A percentile compares a stretch with the other conserved stretches of the same genome.
Conservation (phyloP, 2,329 filamentous ascomycete species). For the Aspergillus fumigatus region DNA sequence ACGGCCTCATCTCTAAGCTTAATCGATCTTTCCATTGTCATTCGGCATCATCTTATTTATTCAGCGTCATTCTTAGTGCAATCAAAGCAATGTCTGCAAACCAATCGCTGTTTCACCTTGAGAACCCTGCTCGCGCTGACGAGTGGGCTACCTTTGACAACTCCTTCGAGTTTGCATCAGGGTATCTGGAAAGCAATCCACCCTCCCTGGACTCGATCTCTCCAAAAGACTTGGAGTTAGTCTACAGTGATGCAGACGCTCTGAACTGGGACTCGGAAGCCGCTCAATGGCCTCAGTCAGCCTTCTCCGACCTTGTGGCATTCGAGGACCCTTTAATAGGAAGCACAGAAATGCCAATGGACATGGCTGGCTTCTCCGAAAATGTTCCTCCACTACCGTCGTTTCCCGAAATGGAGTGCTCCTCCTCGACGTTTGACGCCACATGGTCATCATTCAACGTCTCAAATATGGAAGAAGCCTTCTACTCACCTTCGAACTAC, state of each 20-base stretch:
- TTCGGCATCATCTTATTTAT: slow-evolving; percentile 4
- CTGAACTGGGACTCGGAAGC: slow-evolving; percentile 19
- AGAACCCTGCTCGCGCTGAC: slow-evolving; percentile 16
- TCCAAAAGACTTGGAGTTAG: slow-evolving; percentile 24
- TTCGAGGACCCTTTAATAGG: slow-evolving; percentile 18
- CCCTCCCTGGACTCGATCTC: slow-evolving; percentile 28
- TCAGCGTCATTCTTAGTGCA: background rate
- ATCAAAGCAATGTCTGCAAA: slow-evolving; percentile 23
- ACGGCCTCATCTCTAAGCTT: background rate
- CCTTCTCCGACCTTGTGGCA: slow-evolving; percentile 22
- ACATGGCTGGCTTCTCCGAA: slow-evolving; percentile 13
- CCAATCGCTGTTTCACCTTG: slow-evolving; percentile 22
- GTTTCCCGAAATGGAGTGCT: slow-evolving; percentile 2
- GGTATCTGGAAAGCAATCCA: slow-evolving; percentile 25
- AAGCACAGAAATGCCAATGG: slow-evolving; percentile 14
- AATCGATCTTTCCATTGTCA: background rate
- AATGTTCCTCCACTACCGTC: slow-evolving; percentile 6
- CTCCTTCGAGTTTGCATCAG: slow-evolving; percentile 27
- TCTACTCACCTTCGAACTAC: slow-evolving; percentile 14
- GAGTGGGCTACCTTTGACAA: slow-evolving; percentile 34
- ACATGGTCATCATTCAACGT: slow-evolving; percentile 10
- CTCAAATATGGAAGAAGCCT: background rate
- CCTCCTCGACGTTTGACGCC: slow-evolving; percentile 3
- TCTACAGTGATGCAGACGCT: slow-evolving; percentile 21
- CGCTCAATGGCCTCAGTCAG: slow-evolving; percentile 14